Percentiles rank a stretch among this genome's conserved stretches.
Conservation (phyloP, 768 basidiomycete genomes). For the Tricholoma hemisulphureum region DNA sequence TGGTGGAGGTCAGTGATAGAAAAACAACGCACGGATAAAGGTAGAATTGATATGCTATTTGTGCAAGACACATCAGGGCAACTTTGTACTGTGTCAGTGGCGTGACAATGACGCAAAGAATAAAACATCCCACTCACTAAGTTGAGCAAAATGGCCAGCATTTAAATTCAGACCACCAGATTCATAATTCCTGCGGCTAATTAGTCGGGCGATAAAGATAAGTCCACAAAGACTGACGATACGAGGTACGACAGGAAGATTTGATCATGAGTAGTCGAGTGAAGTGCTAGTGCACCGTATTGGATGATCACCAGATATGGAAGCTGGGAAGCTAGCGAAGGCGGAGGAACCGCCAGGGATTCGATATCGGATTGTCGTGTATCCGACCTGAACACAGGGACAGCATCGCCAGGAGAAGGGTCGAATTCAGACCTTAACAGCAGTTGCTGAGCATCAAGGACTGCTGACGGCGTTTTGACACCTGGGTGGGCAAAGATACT, state of each 20-base stretch:
- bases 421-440: slow-evolving; percentile 44
- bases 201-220: slow-evolving; percentile 2
- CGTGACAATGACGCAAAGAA: not conserved
- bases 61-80: slow-evolving; percentile 91
- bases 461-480: slow-evolving; percentile 73
- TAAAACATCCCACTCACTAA: slow-evolving; percentile 52
- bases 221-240: slow-evolving; percentile 50
- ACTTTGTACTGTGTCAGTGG: slow-evolving; percentile 42
- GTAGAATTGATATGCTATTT: slow-evolving; percentile 89
- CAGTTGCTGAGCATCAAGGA: slow-evolving; percentile 69
- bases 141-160: slow-evolving; percentile 88
- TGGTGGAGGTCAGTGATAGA: slow-evolving; percentile 1
- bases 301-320: slow-evolving; percentile 86
- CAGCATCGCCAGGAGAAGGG: slow-evolving; percentile 30
- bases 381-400: slow-evolving; percentile 48
- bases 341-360: slow-evolving; percentile 50
- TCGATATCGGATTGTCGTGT: slow-evolving; percentile 37
- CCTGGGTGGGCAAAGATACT: slow-evolving; percentile 84
- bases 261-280: slow-evolving; percentile 88
- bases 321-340: slow-evolving; percentile 68
- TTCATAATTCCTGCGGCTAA: slow-evolving; percentile 59
- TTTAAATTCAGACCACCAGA: slow-evolving; percentile 89
- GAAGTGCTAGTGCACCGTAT: slow-evolving; percentile 86
- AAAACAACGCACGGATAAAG: slow-evolving; percentile 70
- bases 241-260: slow-evolving; percentile 90